Percentiles rank a stretch among this genome's conserved stretches.
phyloP scores from a whole-genome alignment of 352 stramenopile species.

The Phytophthora crassamura region DNA sequence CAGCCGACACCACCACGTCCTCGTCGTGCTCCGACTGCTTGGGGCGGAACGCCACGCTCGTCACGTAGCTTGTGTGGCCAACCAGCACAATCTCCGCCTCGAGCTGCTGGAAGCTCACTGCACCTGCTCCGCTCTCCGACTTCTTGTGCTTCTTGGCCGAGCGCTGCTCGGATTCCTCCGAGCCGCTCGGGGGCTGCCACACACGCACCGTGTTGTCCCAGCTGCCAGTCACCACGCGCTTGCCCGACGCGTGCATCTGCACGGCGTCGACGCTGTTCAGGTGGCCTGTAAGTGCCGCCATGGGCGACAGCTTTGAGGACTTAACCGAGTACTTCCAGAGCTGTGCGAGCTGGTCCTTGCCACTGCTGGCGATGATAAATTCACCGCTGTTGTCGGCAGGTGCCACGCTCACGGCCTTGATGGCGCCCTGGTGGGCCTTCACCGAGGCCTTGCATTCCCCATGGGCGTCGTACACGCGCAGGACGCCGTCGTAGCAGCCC shows the following conservation, averaged over 20 bases:
- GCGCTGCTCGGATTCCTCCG: constrained; percentile 36
- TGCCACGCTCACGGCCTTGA: constrained; percentile 66
- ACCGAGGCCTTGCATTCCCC: constrained; percentile 61
- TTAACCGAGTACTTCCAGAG: constrained; percentile 61
- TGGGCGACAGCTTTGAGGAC: constrained; percentile 47
- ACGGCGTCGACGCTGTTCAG: constrained; percentile 86
- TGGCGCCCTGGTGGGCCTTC: constrained; percentile 80
- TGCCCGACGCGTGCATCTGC: constrained; percentile 32
- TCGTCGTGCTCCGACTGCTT: constrained; percentile 47
- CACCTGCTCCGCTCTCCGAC: constrained; percentile 36
- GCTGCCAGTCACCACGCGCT: constrained; percentile 70
- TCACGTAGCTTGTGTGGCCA: constrained; percentile 83
- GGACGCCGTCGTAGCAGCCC: constrained; percentile 86
- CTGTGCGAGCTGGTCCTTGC: constrained; percentile 81
- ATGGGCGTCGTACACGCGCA: constrained; percentile 78
- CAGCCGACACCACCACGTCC: constrained; percentile 64
- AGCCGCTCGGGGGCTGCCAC: constrained; percentile 47
- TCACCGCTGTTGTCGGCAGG: constrained; percentile 30
- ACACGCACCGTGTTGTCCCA: constrained; percentile 90
- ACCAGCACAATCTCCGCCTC: constrained; percentile 80
- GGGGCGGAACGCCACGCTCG: constrained; percentile 73
- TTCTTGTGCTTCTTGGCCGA: constrained; percentile 83
- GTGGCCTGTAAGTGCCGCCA: constrained; percentile 72
- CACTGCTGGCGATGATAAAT: constrained; percentile 74
- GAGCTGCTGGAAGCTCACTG: constrained; percentile 70